A percentile compares a stretch with the other conserved stretches of the same genome.
These are phyloP conservation scores for Coemansia aciculifera DNA, from an alignment of 192 early-diverging fungal species.

Conservation along the genomic window DNA sequence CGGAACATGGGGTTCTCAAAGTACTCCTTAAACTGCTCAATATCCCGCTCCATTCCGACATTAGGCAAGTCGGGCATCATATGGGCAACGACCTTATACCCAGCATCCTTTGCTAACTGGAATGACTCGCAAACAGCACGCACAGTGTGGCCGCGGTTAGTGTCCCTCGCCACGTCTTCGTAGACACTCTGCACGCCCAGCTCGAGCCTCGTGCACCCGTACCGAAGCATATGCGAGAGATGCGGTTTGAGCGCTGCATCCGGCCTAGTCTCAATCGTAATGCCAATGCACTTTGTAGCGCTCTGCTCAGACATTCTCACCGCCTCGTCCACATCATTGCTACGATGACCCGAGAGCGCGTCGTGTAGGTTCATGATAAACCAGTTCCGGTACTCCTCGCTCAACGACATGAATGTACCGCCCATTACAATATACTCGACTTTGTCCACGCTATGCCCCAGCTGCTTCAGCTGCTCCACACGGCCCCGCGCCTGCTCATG, in stretches of 20 bases:
- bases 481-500: constrained; percentile 93
- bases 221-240: constrained; percentile 95
- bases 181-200: constrained; percentile 99
- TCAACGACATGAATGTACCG: constrained; percentile 97
- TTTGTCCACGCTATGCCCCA: constrained; percentile 97
- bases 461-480: constrained; percentile 87
- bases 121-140: constrained; percentile 97
- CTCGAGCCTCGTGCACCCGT: constrained; percentile 97
- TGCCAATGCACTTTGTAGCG: constrained; percentile 96
- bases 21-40: constrained; percentile 97
- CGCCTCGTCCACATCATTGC: constrained; percentile 94
- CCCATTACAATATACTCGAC: constrained; percentile 99
- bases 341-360: constrained; percentile 89
- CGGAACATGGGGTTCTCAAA: constrained; percentile 99
- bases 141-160: constrained; percentile 97
- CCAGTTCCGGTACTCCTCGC: constrained; percentile 96
- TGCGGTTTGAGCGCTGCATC: constrained; percentile 99
- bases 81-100: constrained; percentile 98
- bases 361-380: constrained; percentile 98
- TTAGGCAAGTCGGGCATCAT: constrained; percentile 99
- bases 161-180: constrained; percentile 99
- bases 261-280: constrained; percentile 98
- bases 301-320: constrained; percentile 96
- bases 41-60: constrained; percentile 98
- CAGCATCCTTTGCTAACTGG: constrained; percentile 96